phyloP scores from a whole-genome alignment of 768 basidiomycete genomes.

The Trametes meyenii region DNA sequence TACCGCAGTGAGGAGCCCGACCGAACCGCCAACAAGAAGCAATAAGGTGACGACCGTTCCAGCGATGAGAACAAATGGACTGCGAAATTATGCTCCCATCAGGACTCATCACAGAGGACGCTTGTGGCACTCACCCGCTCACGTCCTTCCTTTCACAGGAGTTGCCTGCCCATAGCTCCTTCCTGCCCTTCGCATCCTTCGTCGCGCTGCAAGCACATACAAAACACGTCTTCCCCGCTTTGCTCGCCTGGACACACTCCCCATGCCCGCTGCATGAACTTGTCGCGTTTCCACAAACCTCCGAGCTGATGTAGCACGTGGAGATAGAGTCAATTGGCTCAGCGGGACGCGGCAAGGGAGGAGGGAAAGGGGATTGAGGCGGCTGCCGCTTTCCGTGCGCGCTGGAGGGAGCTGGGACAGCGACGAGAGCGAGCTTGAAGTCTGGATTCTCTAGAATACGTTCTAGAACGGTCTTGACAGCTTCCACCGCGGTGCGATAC shows the following conservation, averaged over 20 bases:
- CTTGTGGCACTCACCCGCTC: constrained; percentile 63
- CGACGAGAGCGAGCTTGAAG: constrained; percentile 56
- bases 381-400: constrained; percentile 8
- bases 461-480: constrained; percentile 53
- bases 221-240: constrained; percentile 58
- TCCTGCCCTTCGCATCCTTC: constrained; percentile 55
- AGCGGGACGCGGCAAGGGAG: constrained; percentile 42
- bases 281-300: constrained; percentile 64
- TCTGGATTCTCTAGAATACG: constrained; percentile 42
- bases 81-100: constrained; percentile 31
- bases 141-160: constrained; percentile 80
- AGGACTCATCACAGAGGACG: not conserved
- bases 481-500: constrained; percentile 49
- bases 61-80: constrained; percentile 73
- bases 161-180: constrained; percentile 72
- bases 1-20: constrained; percentile 65
- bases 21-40: constrained; percentile 65
- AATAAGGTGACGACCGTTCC: constrained; percentile 70
- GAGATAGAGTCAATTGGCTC: constrained; percentile 61
- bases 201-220: constrained; percentile 51
- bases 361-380: constrained; percentile 16
- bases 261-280: constrained; percentile 72
- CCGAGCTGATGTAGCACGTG: constrained; percentile 59
- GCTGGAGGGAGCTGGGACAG: constrained; percentile 45
- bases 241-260: constrained; percentile 59